Evolutionary conservation across 495 filamentous ascomycete genomes (phyloP), one percentile per base, ranked within the genome.

Genomic region (Xylaria scruposa): DNA sequence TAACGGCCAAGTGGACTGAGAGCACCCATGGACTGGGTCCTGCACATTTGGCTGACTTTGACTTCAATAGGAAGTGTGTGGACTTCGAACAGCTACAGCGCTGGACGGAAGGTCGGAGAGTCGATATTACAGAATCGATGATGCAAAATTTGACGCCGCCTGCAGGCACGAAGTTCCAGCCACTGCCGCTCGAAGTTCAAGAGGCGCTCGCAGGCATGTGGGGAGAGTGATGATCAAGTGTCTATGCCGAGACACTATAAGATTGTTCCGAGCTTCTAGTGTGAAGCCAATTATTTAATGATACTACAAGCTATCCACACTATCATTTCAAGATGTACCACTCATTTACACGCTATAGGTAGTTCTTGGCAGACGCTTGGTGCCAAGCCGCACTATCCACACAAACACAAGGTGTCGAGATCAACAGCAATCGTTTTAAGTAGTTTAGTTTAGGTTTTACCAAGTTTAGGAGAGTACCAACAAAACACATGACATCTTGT

Each of bases 201-300:
- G 61, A 64, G 26, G 61, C 61, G 24, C 61, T 64, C 5, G 61
- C 61, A 47, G 61, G 59, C 8, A 44, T 62, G 17, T 62, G 59
- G 59, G 59, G 59, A 44, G 26, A 33, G 56, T 60, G 56, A 59
- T 47, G 3, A 17, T 46, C 13, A 19, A 46, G 13, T 17, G 42
- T 46, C 42, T 17, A 46, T 46, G 15, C 19, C 42, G 13, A 46
- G 42, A 5, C 15, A 17, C 42, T 46, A 46, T 15, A 15, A 17
- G 42, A 17, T 13, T 46, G 6, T 3, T 46, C 42, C 15, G 42
- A 17, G 0, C 42, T 17, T 17, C 42, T 17, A 6, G 4, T 49
- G 17, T n/a, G 46, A n/a, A 49, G 19, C 46, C 21, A n/a, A 9
- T 17, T 7, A 1, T 7, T 17, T 19, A 4, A n/a, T n/a, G 46